phyloP scores from a whole-genome alignment of 2,329 filamentous ascomycete genomes.

The Drechslerella stenobrocha region DNA sequence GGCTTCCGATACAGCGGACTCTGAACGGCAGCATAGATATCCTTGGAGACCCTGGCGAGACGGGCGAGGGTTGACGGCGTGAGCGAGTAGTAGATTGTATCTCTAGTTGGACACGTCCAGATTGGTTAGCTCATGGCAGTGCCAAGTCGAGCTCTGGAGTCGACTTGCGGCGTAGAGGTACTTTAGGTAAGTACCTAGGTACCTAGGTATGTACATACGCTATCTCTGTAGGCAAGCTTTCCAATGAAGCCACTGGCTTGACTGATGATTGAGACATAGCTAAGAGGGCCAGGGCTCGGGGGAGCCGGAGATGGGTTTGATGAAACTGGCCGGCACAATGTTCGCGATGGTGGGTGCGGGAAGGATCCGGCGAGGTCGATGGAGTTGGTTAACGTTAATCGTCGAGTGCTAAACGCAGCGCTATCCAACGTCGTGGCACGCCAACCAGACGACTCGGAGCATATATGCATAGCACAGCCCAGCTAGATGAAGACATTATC shows the following conservation, averaged over 20 bases:
- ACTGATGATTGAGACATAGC: constrained; percentile 18
- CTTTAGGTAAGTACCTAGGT: no score
- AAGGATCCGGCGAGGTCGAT: not conserved
- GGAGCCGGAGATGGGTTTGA: not conserved
- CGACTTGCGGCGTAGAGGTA: no score
- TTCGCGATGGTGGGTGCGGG: not conserved
- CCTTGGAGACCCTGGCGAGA: constrained; percentile 50
- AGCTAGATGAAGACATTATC: no score
- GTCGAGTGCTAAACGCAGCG: no score
- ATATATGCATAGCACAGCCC: no score
- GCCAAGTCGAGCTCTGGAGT: no score
- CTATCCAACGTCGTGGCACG: no score
- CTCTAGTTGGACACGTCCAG: constrained; percentile 24
- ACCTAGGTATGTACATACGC: constrained; percentile 41
- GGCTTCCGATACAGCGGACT: constrained; percentile 51
- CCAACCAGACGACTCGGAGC: no score
- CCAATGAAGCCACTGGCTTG: constrained; percentile 37
- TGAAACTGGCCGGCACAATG: not conserved
- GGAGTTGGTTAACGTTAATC: no score
- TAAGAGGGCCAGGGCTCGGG: not conserved
- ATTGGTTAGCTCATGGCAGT: constrained; percentile 10
- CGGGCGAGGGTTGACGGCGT: constrained; percentile 41
- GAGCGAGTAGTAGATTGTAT: constrained; percentile 51
- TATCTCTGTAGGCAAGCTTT: constrained; percentile 51
- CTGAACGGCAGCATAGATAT: constrained; percentile 51